Evolutionary conservation across 2,329 filamentous ascomycete species (phyloP).

Genomic region (Purpureocillium takamizusanense): DNA sequence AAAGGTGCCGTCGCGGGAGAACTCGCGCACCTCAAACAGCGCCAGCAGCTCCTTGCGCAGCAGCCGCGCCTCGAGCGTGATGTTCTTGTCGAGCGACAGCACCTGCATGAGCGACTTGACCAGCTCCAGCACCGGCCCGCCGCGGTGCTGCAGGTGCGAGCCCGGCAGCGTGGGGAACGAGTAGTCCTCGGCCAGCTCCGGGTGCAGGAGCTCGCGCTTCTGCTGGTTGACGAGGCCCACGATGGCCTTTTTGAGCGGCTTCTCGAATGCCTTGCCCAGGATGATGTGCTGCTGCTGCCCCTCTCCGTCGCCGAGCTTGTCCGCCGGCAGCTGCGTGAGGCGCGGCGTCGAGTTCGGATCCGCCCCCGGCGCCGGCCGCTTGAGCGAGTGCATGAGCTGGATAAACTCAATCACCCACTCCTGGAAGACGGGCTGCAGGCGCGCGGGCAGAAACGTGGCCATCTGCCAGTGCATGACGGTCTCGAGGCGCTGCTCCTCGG

Average conservation of each 20-base stretch:
- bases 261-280: slow-evolving; percentile 75
- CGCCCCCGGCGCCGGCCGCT: slow-evolving; percentile 52
- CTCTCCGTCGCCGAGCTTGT: slow-evolving; percentile 44
- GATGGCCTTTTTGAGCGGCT: slow-evolving; percentile 84
- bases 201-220: slow-evolving; percentile 80
- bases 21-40: slow-evolving; percentile 91
- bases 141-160: slow-evolving; percentile 37
- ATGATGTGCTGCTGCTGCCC: no score
- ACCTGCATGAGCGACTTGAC: slow-evolving; percentile 93
- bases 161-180: slow-evolving; percentile 74
- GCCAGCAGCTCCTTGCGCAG: slow-evolving; percentile 82
- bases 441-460: slow-evolving; percentile 72
- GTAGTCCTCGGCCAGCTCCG: slow-evolving; percentile 81
- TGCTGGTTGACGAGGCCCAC: slow-evolving; percentile 73
- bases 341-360: slow-evolving; percentile 43
- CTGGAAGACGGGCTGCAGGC: slow-evolving; percentile 76
- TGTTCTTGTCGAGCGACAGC: slow-evolving; percentile 80
- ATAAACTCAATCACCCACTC: slow-evolving; percentile 95
- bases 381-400: slow-evolving; percentile 82
- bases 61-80: slow-evolving; percentile 77
- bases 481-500: slow-evolving; percentile 66
- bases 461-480: slow-evolving; percentile 99
- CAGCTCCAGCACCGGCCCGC: slow-evolving; percentile 76
- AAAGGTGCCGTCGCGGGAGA: slow-evolving; percentile 80
- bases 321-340: slow-evolving; percentile 49